Evolutionary conservation across 169 alveolate species (phyloP), one percentile per base, ranked within the genome.

Genomic region (Eimeria acervulina): DNA sequence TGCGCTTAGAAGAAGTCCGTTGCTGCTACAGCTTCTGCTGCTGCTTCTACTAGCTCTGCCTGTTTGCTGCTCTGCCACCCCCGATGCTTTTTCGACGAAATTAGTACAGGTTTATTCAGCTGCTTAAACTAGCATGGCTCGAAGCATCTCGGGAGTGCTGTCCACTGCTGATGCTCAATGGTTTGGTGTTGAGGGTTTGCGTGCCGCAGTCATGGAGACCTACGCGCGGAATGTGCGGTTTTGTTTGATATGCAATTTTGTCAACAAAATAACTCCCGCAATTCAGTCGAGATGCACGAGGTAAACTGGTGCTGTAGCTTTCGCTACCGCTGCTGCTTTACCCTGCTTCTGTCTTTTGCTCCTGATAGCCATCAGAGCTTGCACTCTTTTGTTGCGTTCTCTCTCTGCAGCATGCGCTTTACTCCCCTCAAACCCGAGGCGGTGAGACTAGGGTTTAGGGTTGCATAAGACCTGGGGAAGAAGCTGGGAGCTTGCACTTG

Each of bases 211-310:
- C 96, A 99, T 99, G 98, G 99, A 99, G 97, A 98, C 99, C 66
- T 99, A 99, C 96, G 98, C 99, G 38, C 97, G 98, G 70, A 98
- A 99, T 96, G 99, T 99, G 3, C 98, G 99, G 85, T 99, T 99
- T 96, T 98, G 99, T 95, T 97, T 99, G 88, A 99, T 99, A 68
- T 99, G 99, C 97, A 99, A 99, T 97, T 99, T 99, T 95, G 99
- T 99, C 74, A 98, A 99, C 94, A 99, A 99, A 96, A 99, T 99
- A 91, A 99, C 99, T 90, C 99, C 99, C 7, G 99, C 99, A 33
- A 97, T 99, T 31, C 99, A 99, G 97, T 98, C 99, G 21, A 98
- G 99, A 95, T 99, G 99, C 97, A 99, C 99, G 70, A 97, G 95
- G 96, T 95, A 70, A 66, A 31, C 26, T 33, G 72, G 15, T 10